A percentile compares a stretch with the other conserved stretches of the same genome.
Conservation (phyloP, 495 filamentous ascomycete species). For the Penicillium chermesinum region DNA sequence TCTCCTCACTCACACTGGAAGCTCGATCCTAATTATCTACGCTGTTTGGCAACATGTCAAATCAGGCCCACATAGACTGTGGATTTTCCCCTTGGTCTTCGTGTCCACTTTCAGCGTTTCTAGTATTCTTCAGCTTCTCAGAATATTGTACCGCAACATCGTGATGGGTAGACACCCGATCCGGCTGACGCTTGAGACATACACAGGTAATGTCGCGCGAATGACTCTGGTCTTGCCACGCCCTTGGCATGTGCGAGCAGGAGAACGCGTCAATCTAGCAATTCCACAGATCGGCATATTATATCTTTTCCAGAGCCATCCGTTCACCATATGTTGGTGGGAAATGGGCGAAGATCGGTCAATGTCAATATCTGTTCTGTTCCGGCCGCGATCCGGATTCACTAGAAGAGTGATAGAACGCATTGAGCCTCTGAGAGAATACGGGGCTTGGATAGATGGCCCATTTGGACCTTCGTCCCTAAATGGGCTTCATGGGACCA, state of each 20-base stretch:
- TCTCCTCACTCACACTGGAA: slow-evolving; percentile 15
- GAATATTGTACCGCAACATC: slow-evolving; percentile 11
- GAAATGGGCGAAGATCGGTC: slow-evolving; percentile 18
- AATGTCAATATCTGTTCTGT: slow-evolving; percentile 19
- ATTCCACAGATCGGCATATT: slow-evolving; percentile 21
- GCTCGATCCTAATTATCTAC: slow-evolving; percentile 9
- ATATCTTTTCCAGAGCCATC: slow-evolving; percentile 24
- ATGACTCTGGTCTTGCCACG: slow-evolving; percentile 18
- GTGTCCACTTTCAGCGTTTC: slow-evolving; percentile 1
- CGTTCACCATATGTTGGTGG: slow-evolving; percentile 33
- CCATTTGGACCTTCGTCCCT: slow-evolving; percentile 27
- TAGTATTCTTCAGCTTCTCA: slow-evolving; percentile 5
- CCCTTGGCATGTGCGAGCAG: slow-evolving; percentile 23
- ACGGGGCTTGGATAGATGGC: slow-evolving; percentile 29
- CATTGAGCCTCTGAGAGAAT: slow-evolving; percentile 10
- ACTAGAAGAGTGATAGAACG: slow-evolving; percentile 17
- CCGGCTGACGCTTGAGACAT: slow-evolving; percentile 1
- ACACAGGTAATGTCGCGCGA: slow-evolving; percentile 5
- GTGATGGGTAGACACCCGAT: slow-evolving; percentile 9
- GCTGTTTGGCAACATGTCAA: slow-evolving; percentile 9
- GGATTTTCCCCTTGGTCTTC: slow-evolving; percentile 2
- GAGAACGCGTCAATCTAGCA: slow-evolving; percentile 26
- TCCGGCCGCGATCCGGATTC: slow-evolving; percentile 28
- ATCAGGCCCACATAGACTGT: neutral
- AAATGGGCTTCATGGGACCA: neutral